Evolutionary conservation across 2,329 filamentous ascomycete species (phyloP).

Genomic region (Rutstroemia sp.): DNA sequence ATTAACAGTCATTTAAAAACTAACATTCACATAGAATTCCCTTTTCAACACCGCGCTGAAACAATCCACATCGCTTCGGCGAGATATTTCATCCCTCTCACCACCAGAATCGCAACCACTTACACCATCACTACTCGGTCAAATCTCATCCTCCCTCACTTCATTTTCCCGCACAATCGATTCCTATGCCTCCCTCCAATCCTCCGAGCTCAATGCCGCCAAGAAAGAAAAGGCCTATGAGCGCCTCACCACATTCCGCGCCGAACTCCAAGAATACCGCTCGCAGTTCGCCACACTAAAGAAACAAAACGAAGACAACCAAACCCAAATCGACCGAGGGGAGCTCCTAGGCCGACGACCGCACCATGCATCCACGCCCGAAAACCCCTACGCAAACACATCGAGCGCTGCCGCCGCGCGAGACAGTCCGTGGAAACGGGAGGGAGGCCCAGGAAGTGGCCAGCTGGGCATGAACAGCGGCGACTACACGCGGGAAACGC

Average conservation of each 20-base stretch:
- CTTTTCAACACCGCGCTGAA: constrained; percentile 81
- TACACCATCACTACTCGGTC: constrained; percentile 58
- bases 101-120: constrained; percentile 41
- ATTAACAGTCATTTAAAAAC: too few species aligned
- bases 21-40: constrained; percentile 51
- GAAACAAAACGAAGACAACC: constrained; percentile 66
- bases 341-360: constrained; percentile 83
- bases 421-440: constrained; percentile 27
- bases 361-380: constrained; percentile 72
- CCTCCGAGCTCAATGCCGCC: constrained; percentile 79
- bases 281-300: constrained; percentile 72
- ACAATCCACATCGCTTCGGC: constrained; percentile 73
- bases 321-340: constrained; percentile 57
- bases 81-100: constrained; percentile 66
- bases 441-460: constrained; percentile 12
- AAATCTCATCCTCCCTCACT: constrained; percentile 70
- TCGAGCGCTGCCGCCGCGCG: constrained; percentile 23
- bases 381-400: constrained; percentile 80
- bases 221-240: constrained; percentile 90
- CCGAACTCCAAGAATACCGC: constrained; percentile 74
- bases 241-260: constrained; percentile 76
- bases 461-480: constrained; percentile 41
- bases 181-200: constrained; percentile 79
- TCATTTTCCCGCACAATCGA: constrained; percentile 84
- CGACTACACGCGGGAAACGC: constrained; percentile 67